Base-by-base conservation (phyloP, 768 basidiomycete species). In the Sporobolomyces phaffii region DNA sequence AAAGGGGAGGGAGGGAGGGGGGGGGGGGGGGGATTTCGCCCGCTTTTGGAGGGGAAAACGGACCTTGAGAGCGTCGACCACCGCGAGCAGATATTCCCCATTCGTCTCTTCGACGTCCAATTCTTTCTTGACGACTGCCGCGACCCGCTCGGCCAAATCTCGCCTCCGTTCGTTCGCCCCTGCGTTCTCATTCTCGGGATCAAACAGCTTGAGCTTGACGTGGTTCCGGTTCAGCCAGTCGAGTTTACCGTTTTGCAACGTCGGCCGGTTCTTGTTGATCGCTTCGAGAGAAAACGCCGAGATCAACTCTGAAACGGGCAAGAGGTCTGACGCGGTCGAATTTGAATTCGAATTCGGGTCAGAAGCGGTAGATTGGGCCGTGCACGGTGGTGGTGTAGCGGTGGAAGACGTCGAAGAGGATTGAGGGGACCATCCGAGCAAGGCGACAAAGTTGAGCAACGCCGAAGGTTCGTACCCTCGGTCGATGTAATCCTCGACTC, bases 381-480 rank as follows among this genome's bases (percentile, higher is more conserved):
- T 45, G 4, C 15, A 20, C 56, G 3, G 28, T 58, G 10, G 8
- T 43, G 20, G n/a, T n/a, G n/a, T n/a, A n/a, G 29, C 15, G 24
- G 44, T 6, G 18, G 45, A 11, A 1, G 38, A 2, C 22, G 56
- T 45, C 3, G 47, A n/a, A 17, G 58, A 57, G 31, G 58, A 40
- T 13, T 82, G 80, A 14, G 82, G 84, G 28, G 91, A 90, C 90
- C 93, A 97, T 1, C 96, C 93, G n/a, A 90, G 87, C 22, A 98
- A 80, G 8, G 90, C 90, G 11, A 97, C 83, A 87, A 93, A 98
- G 74, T 98, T 98, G 29, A 93, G 78, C 18, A 99, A 77, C 3
- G 92, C 91, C 47, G 82, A 82, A 0, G 91, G 89, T 74, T 98
- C 93, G 86, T 90, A 98, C 0, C 91, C 93, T 50, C 85, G 81